Evolutionary conservation across 2,329 filamentous ascomycete genomes (phyloP).

Genomic region (Paecilomyces variotii): DNA sequence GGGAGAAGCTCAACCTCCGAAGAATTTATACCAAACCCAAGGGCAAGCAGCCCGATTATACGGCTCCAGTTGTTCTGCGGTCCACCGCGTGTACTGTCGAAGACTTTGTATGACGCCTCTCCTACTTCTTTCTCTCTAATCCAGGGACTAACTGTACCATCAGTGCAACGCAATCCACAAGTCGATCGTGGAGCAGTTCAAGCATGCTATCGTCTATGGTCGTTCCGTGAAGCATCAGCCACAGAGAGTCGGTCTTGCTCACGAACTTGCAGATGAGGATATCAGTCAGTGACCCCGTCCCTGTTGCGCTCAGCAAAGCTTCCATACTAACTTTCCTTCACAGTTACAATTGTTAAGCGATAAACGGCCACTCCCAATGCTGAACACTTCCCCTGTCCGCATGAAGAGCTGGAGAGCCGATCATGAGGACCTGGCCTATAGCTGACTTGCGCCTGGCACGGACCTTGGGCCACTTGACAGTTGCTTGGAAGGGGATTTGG

Average conservation of each 20-base stretch:
- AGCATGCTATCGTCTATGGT: conserved; percentile 89
- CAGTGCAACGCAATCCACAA: conserved; percentile 97
- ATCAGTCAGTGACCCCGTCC: conserved; percentile 59
- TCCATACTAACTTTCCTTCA: conserved; percentile 16
- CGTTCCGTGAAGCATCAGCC: conserved; percentile 98
- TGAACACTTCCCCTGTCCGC: conserved; percentile 10
- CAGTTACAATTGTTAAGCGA: conserved; percentile 63
- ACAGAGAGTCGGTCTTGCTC: conserved; percentile 81
- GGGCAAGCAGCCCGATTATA: conserved; percentile 88
- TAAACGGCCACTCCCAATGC: conserved; percentile 30
- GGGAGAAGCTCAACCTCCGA: conserved; percentile 88
- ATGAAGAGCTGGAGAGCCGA: neutral
- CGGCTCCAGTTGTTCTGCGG: conserved; percentile 79
- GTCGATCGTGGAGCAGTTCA: conserved; percentile 92
- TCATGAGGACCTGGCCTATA: neutral
- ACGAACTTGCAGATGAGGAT: conserved; percentile 93
- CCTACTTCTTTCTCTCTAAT: too few species aligned
- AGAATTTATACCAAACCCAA: conserved; percentile 98
- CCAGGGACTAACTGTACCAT: conserved; percentile 24
- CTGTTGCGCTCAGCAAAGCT: neutral
- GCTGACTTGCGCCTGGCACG: neutral
- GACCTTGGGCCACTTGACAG: neutral
- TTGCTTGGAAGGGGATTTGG: conserved; percentile 14
- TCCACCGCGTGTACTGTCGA: conserved; percentile 80
- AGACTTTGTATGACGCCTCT: conserved; percentile 70